Evolutionary conservation across 202 grass and related monocot species (phyloP), one percentile per base, ranked within the genome.

Genomic region (Digitaria exilis): DNA sequence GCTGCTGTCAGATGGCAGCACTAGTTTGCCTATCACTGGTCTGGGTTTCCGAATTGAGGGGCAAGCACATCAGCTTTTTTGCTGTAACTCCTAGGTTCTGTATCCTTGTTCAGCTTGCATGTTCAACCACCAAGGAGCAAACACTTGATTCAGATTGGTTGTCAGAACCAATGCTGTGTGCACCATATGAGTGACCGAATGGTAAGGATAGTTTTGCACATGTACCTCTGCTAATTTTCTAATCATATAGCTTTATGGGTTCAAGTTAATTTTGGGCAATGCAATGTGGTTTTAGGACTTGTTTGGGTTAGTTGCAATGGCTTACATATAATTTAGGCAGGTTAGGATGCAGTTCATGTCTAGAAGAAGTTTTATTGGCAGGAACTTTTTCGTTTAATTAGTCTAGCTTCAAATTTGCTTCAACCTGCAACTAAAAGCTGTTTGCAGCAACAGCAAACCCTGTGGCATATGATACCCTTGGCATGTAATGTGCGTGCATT

Each of bases 81-180:
- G 91, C 89, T 71, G 81, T 98, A 76, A 93, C 91, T 75, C 85
- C 91, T 76, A 79, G n/a, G 52, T 79, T 93, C 91, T 61, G 63
- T 98, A 84, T 89, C 83, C 51, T 82, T 94, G 87, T 98, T 98
- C 55, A 89, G 80, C 78, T 90, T 98, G 82, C 88, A 91, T 84
- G 84, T 94, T 78, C 92, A 98, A 59, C 93, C 91, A 71, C 91
- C 96, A 42, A 96, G 82, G 85, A 85, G 60, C 91, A 94, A 49
- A 96, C 89, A 54, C 87, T 98, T 54, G 91, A 96, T 90, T n/a
- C 89, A 93, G 45, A 96, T 96, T 87, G 91, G 96, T 71, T 94
- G 91, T 35, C 73, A 89, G 81, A n/a, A 73, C 78, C 42, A 94
- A 96, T 92, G 93, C 78, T 68, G 87, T 92, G 32, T n/a, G 85